Percentiles rank a stretch among this genome's conserved stretches.
phyloP scores from a whole-genome alignment of 2,329 filamentous ascomycete species.

The Alternaria dauci region DNA sequence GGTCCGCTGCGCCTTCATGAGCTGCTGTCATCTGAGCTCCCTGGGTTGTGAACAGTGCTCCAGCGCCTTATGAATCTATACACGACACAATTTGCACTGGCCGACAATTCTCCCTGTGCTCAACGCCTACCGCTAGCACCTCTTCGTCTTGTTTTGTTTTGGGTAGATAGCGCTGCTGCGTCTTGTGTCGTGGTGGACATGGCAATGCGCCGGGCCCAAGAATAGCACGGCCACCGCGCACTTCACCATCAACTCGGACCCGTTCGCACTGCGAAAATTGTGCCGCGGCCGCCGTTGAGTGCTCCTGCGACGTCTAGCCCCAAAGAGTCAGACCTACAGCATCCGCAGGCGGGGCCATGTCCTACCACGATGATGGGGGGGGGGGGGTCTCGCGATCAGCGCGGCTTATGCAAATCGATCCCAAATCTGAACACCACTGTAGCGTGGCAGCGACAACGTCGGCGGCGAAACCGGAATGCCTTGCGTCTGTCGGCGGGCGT shows the following conservation, averaged over 20 bases:
- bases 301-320: conserved; percentile 27
- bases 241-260: conserved; percentile 17
- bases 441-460: conserved; percentile 27
- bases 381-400: conserved; percentile 27
- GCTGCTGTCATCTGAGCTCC: conserved; percentile 13
- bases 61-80: conserved; percentile 23
- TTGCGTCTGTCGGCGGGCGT: conserved; percentile 20
- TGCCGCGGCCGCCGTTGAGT: conserved; percentile 34
- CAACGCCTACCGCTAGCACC: neutral
- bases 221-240: conserved; percentile 6
- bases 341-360: conserved; percentile 18
- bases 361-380: conserved; percentile 23
- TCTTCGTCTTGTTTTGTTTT: conserved; percentile 6
- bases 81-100: conserved; percentile 16
- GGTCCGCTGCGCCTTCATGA: conserved; percentile 20
- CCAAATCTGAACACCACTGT: conserved; percentile 21
- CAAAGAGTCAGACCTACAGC: conserved; percentile 7
- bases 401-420: conserved; percentile 24
- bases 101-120: neutral
- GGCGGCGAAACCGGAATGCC: conserved; percentile 24
- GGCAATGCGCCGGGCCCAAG: conserved; percentile 8
- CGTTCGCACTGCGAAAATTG: conserved; percentile 30
- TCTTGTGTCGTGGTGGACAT: conserved; percentile 3
- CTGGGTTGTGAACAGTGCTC: conserved; percentile 7
- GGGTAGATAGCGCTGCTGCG: conserved; percentile 4